A percentile compares a stretch with the other conserved stretches of the same genome.
These are phyloP conservation scores for Pseudodiploospora longispora DNA, from an alignment of 2,329 filamentous ascomycete species.

Conservation along the genomic window DNA sequence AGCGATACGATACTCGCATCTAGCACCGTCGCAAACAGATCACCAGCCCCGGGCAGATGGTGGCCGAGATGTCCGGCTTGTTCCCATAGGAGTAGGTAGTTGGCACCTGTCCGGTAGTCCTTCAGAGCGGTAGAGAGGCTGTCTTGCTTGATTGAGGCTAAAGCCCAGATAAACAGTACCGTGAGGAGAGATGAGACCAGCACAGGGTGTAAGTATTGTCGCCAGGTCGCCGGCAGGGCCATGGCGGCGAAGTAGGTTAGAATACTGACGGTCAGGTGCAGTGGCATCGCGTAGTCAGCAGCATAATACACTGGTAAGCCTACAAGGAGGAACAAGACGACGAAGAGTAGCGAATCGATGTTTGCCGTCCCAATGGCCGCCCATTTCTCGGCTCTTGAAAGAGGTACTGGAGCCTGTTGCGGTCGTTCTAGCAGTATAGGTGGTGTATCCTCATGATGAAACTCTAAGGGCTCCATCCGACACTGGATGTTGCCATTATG, in stretches of 20 bases:
- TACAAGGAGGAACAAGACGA: constrained; percentile 36
- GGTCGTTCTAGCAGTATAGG: not conserved
- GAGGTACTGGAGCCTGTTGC: constrained; percentile 31
- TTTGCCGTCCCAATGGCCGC: constrained; percentile 36
- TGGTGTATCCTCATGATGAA: not conserved
- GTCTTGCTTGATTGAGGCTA: constrained; percentile 38
- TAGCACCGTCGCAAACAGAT: constrained; percentile 45
- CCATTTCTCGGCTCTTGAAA: constrained; percentile 41
- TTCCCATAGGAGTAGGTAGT: constrained; percentile 44
- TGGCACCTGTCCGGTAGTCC: constrained; percentile 43
- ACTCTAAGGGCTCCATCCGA: not conserved
- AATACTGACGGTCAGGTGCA: constrained; percentile 38
- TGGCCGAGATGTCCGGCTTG: not conserved
- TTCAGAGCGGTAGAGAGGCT: constrained; percentile 32
- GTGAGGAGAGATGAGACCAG: constrained; percentile 46
- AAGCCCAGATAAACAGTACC: constrained; percentile 43
- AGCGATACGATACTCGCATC: constrained; percentile 52
- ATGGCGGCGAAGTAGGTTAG: constrained; percentile 44
- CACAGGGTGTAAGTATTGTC: constrained; percentile 49
- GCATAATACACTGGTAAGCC: constrained; percentile 39
- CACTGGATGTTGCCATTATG: not conserved
- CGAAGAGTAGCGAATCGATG: constrained; percentile 38
- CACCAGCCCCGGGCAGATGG: constrained; percentile 44
- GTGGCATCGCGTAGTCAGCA: constrained; percentile 42
- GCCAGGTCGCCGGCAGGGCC: constrained; percentile 39